These are phyloP conservation scores for Hamigera avellanea DNA, from an alignment of 495 filamentous ascomycete genomes.

Conservation along the genomic window DNA sequence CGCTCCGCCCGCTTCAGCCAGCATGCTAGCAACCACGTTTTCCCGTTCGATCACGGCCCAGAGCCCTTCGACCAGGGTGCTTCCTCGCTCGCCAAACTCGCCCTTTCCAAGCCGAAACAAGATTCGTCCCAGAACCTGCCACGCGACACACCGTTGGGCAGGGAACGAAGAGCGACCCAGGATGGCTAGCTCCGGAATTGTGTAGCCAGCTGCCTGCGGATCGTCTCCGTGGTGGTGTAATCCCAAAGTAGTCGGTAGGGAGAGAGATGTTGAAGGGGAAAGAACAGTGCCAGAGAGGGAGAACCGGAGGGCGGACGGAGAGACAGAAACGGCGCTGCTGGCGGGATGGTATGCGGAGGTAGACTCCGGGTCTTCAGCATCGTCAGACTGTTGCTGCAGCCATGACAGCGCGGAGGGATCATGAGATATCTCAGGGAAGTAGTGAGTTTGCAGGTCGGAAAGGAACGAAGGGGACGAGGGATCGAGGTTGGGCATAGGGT, in stretches of 20 bases:
- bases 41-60: conserved; percentile 72
- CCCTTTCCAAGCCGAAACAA: conserved; percentile 72
- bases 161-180: conserved; percentile 73
- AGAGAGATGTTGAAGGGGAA: conserved; percentile 57
- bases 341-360: conserved; percentile 66
- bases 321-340: conserved; percentile 47
- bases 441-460: conserved; percentile 70
- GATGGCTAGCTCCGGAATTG: conserved; percentile 75
- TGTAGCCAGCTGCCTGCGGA: conserved; percentile 90
- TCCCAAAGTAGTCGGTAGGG: conserved; percentile 61
- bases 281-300: conserved; percentile 71
- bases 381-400: conserved; percentile 64
- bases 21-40: conserved; percentile 58
- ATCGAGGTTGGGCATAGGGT: conserved; percentile 57
- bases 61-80: conserved; percentile 47
- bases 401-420: conserved; percentile 81
- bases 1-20: conserved; percentile 51
- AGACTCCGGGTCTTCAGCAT: conserved; percentile 36
- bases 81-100: conserved; percentile 57
- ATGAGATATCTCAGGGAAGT: conserved; percentile 76
- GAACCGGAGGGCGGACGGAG: conserved; percentile 75
- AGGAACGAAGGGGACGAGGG: conserved; percentile 75
- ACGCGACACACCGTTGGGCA: conserved; percentile 81
- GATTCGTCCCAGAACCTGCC: conserved; percentile 78
- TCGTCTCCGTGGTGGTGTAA: conserved; percentile 92